Conservation (phyloP, 1,284 basidiomycete species). For the Cutaneotrichosporon sp. region DNA sequence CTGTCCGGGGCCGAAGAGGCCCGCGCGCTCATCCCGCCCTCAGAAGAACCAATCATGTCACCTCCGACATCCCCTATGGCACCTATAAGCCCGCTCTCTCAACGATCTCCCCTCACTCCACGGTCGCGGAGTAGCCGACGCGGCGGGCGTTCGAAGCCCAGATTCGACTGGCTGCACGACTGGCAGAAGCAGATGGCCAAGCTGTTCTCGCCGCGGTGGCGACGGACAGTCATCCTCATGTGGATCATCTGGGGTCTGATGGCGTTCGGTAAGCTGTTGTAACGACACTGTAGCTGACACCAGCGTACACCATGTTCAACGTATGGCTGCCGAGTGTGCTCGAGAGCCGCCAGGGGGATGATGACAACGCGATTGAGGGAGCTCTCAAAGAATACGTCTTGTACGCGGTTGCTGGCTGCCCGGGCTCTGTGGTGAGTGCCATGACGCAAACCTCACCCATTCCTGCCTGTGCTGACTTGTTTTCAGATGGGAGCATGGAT, state of each 20-base stretch:
- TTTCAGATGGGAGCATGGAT: slow-evolving; percentile 82
- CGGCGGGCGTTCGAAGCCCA: not conserved
- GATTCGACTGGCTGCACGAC: slow-evolving; percentile 18
- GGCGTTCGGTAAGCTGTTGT: slow-evolving; percentile 64
- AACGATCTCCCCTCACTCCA: not conserved
- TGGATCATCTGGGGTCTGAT: slow-evolving; percentile 81
- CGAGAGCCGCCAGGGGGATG: slow-evolving; percentile 53
- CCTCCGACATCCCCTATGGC: slow-evolving; percentile 17
- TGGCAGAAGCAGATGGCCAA: slow-evolving; percentile 72
- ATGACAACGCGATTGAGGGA: slow-evolving; percentile 61
- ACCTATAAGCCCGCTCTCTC: slow-evolving; percentile 9
- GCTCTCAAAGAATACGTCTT: slow-evolving; percentile 74
- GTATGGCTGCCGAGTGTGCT: slow-evolving; percentile 89
- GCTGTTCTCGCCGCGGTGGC: slow-evolving; percentile 79
- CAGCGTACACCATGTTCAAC: slow-evolving; percentile 94
- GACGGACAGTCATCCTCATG: slow-evolving; percentile 74
- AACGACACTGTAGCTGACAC: slow-evolving; percentile 13
- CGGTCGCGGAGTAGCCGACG: not conserved
- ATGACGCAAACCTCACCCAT: not conserved
- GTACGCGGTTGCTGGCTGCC: slow-evolving; percentile 72
- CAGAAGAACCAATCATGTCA: slow-evolving; percentile 10
- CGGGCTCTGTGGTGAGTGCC: slow-evolving; percentile 71
- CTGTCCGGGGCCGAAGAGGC: slow-evolving; percentile 9
- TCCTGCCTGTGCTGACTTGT: slow-evolving; percentile 15
- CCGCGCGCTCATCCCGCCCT: slow-evolving; percentile 13